Conservation (phyloP, 1,139 yeast species). For the Taphrina pruni region DNA sequence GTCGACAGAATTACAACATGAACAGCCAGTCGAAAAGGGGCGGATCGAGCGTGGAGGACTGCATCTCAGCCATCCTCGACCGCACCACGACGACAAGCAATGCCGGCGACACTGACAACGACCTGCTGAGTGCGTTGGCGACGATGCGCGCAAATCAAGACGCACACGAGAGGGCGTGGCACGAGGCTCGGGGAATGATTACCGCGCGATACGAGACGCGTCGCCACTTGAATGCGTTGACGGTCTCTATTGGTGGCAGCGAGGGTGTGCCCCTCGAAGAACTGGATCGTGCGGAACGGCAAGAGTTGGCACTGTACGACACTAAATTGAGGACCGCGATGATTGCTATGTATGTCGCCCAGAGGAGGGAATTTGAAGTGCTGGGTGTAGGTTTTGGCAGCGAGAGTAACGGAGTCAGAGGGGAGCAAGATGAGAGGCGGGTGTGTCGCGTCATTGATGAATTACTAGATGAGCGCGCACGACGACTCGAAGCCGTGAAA, state of each 20-base stretch:
- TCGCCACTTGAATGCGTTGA: conserved; percentile 4
- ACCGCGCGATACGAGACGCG: conserved; percentile 1
- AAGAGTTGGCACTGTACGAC: conserved; percentile 1
- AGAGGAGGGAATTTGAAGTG: not conserved
- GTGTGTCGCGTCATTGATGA: conserved; percentile 18
- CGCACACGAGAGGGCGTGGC: conserved; percentile 21
- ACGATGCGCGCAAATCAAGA: conserved; percentile 16
- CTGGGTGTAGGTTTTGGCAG: not conserved
- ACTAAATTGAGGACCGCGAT: conserved; percentile 9
- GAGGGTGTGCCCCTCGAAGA: not conserved
- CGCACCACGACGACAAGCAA: not conserved
- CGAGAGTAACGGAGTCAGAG: not conserved
- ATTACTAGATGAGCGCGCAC: not conserved
- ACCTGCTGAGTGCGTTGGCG: not conserved
- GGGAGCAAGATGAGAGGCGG: not conserved
- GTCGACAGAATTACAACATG: no score
- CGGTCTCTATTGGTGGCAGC: conserved; percentile 5
- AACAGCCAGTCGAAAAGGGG: not conserved
- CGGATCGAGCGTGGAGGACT: not conserved
- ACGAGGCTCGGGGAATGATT: conserved; percentile 8
- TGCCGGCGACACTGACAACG: not conserved
- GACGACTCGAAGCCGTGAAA: not conserved
- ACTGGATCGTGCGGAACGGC: not conserved
- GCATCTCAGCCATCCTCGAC: not conserved
- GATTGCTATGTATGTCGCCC: conserved; percentile 3